Conservation (phyloP, 2,329 filamentous ascomycete species). For the Elsinoe perseae region DNA sequence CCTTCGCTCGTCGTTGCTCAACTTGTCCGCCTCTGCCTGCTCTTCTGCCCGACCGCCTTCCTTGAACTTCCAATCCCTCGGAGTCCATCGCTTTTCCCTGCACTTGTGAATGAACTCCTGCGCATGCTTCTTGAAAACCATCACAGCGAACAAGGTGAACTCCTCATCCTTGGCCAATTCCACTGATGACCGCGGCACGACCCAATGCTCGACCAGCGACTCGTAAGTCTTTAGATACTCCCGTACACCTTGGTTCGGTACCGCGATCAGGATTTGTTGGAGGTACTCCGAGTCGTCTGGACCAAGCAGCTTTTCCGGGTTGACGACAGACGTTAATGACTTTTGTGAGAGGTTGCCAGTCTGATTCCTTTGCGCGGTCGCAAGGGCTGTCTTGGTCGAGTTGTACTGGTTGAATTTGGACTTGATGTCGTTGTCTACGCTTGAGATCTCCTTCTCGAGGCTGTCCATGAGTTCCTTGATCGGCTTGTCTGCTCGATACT, state of each 20-base stretch:
- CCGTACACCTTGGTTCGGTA: slow-evolving; percentile 71
- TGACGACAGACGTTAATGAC: slow-evolving; percentile 81
- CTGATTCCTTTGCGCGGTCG: slow-evolving; percentile 75
- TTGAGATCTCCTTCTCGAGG: slow-evolving; percentile 84
- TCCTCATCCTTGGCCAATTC: slow-evolving; percentile 81
- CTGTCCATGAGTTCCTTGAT: slow-evolving; percentile 79
- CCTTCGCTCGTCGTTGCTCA: slow-evolving; percentile 79
- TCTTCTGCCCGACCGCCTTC: slow-evolving; percentile 87
- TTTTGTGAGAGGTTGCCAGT: slow-evolving; percentile 92
- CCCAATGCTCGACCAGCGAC: slow-evolving; percentile 70
- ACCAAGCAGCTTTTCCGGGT: slow-evolving; percentile 64
- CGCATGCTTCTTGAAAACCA: slow-evolving; percentile 86
- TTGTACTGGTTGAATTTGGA: slow-evolving; percentile 93
- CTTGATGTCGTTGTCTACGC: slow-evolving; percentile 93
- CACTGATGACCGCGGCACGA: slow-evolving; percentile 79
- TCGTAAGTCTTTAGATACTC: slow-evolving; percentile 89
- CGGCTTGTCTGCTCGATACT: slow-evolving; percentile 88
- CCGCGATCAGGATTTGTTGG: slow-evolving; percentile 87
- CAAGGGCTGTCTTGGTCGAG: slow-evolving; percentile 75
- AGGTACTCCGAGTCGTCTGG: slow-evolving; percentile 85
- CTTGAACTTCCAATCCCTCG: slow-evolving; percentile 86
- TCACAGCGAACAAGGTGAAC: slow-evolving; percentile 80
- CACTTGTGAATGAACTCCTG: slow-evolving; percentile 86
- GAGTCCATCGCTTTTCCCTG: slow-evolving; percentile 88
- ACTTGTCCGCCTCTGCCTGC: slow-evolving; percentile 72